These are phyloP conservation scores for Terfezia boudieri DNA, from an alignment of 495 filamentous ascomycete species.

Conservation along the genomic window DNA sequence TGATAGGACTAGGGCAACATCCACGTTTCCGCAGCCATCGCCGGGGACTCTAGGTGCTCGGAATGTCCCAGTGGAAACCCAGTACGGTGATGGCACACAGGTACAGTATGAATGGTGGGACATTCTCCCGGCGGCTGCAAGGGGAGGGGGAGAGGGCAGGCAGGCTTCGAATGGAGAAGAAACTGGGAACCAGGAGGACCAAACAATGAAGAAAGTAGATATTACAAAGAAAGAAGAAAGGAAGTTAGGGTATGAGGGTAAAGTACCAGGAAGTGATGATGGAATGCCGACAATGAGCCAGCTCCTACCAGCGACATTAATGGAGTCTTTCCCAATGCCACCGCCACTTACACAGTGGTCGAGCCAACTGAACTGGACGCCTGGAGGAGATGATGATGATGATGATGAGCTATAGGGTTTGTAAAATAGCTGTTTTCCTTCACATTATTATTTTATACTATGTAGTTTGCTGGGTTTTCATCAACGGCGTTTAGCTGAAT, in stretches of 20 bases:
- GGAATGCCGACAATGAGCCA: slow-evolving; percentile 8
- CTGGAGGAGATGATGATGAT: slow-evolving; percentile 5
- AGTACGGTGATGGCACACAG: not conserved
- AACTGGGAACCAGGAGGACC: not conserved
- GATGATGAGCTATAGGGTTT: not conserved
- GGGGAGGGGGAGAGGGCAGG: not conserved
- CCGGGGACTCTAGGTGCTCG: slow-evolving; percentile 1
- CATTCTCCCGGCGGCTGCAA: not conserved
- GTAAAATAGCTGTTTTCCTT: not conserved
- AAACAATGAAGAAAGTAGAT: not conserved
- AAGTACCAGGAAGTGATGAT: not conserved
- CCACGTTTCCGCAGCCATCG: not conserved
- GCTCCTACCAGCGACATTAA: slow-evolving; percentile 12
- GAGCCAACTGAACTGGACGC: slow-evolving; percentile 4
- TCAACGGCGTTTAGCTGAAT: too few relatives aligned
- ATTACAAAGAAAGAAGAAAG: not conserved
- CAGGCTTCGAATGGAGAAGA: not conserved
- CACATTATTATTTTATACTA: not conserved
- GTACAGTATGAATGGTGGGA: not conserved
- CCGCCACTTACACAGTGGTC: slow-evolving; percentile 14
- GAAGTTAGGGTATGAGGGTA: not conserved
- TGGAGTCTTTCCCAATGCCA: slow-evolving; percentile 18
- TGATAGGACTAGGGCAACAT: too few relatives aligned
- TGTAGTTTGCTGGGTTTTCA: not conserved
- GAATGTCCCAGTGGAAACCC: not conserved